Percentiles rank a stretch among this genome's conserved stretches.
These are phyloP conservation scores for Teunomyces lycoperdinae DNA, from an alignment of 805 yeast genomes.

Conservation along the genomic window DNA sequence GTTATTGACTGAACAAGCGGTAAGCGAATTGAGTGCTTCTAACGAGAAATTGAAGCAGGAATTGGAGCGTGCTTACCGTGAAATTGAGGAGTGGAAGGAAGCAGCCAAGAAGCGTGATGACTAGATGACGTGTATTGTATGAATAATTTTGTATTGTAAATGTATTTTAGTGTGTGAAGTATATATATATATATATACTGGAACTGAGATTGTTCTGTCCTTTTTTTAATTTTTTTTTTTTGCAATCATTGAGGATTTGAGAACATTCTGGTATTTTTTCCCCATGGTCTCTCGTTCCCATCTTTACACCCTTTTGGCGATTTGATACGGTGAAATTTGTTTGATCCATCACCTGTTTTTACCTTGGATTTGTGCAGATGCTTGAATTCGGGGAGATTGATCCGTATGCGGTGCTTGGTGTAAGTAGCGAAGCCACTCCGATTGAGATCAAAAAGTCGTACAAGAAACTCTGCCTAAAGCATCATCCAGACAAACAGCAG, in stretches of 20 bases:
- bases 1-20: conserved; percentile 86
- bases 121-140: conserved; percentile 8
- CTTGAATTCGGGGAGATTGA: conserved; percentile 31
- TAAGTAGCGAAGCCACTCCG: conserved; percentile 40
- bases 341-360: background rate
- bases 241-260: background rate
- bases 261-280: background rate
- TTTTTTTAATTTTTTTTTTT: background rate
- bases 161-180: conserved; percentile 6
- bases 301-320: background rate
- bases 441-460: conserved; percentile 57
- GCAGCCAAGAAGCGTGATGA: conserved; percentile 21
- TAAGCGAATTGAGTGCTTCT: conserved; percentile 76
- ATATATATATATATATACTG: no score
- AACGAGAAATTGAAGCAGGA: conserved; percentile 87
- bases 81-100: conserved; percentile 78
- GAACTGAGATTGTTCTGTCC: no score
- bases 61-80: conserved; percentile 88
- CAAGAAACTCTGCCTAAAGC: conserved; percentile 22
- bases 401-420: conserved; percentile 56
- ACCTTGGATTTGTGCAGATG: conserved; percentile 13
- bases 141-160: conserved; percentile 5
- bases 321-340: background rate
- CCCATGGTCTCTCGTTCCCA: background rate
- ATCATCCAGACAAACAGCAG: conserved; percentile 29